Evolutionary conservation across 345 rosid species (phyloP).

Genomic region (Eucalyptus brandiana): DNA sequence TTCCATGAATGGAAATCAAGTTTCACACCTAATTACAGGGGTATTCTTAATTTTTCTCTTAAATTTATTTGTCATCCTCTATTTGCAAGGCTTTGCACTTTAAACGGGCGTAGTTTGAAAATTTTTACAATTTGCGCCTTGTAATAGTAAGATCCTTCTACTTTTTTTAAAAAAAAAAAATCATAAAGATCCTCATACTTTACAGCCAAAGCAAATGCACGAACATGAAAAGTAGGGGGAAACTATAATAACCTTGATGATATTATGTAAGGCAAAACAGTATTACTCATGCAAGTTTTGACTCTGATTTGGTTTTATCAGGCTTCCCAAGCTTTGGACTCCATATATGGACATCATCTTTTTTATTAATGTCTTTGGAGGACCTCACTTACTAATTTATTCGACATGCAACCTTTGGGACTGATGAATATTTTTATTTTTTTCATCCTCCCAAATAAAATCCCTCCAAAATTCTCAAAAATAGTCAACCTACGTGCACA

Average conservation of each 20-base stretch:
- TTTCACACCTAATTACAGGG: neutral
- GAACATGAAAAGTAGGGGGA: neutral
- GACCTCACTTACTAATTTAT: neutral
- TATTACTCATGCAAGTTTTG: neutral
- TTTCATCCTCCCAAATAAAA: too few species aligned
- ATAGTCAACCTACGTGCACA: neutral
- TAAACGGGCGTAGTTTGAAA: neutral
- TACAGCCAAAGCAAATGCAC: neutral
- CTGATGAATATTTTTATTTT: neutral
- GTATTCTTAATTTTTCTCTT: neutral
- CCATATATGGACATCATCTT: neutral
- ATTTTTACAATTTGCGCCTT: neutral
- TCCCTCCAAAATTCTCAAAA: neutral
- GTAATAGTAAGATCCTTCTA: neutral
- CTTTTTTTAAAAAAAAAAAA: too few species aligned
- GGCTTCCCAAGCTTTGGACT: neutral
- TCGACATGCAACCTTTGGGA: neutral
- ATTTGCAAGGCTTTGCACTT: neutral
- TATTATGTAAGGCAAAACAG: neutral
- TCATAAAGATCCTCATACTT: neutral
- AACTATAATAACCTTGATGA: neutral
- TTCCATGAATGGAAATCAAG: neutral
- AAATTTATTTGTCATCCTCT: neutral
- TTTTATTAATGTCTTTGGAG: neutral
- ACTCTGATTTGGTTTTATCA: neutral